Evolutionary conservation across 2,329 filamentous ascomycete species (phyloP), one percentile per base, ranked within the genome.

Genomic region (Penicillium sclerotiorum): DNA sequence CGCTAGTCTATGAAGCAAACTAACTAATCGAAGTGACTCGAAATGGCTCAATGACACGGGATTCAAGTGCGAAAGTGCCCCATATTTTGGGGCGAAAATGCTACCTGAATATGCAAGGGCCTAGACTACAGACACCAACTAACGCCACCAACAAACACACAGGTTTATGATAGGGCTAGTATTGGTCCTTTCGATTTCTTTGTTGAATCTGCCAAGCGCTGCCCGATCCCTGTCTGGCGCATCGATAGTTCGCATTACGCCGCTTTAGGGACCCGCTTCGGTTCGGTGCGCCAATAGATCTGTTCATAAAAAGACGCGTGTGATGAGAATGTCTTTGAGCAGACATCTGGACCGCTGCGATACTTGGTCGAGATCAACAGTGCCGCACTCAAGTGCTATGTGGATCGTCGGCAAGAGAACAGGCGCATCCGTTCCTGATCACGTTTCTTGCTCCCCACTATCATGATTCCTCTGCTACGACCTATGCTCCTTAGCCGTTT

Each of bases 161-260:
- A 45, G 32, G 40, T 53, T 30, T 40, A 33, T 21, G 15, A 39
- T n/a, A n/a, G n/a, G n/a, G n/a, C n/a, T n/a, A n/a, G n/a, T n/a
- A n/a, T n/a, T n/a, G n/a, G 23, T 39, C 46, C 22, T 20, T 30
- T 15, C 25, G 23, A 20, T 35, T 51, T 53, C 53, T 56, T 56
- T 56, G 53, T 56, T 33, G 22, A 32, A 27, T 39, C 36, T n/a
- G 22, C 21, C 41, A 40, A 42, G 40, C 25, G 28, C 45, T 37
- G 17, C 28, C 18, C 9, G 32, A 50, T 41, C 53, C 53, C 38
- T 53, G 53, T 42, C 42, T 47, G 27, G 45, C 33, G 39, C 13
- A 7, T 18, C 36, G 37, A 53, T 56, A 53, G 47, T 42, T 36
- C 49, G 5, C 27, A 43, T 15, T 17, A 32, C 18, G 30, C 12